Base-by-base conservation (phyloP, 345 rosid genomes). In the Eutrema heterophyllum region DNA sequence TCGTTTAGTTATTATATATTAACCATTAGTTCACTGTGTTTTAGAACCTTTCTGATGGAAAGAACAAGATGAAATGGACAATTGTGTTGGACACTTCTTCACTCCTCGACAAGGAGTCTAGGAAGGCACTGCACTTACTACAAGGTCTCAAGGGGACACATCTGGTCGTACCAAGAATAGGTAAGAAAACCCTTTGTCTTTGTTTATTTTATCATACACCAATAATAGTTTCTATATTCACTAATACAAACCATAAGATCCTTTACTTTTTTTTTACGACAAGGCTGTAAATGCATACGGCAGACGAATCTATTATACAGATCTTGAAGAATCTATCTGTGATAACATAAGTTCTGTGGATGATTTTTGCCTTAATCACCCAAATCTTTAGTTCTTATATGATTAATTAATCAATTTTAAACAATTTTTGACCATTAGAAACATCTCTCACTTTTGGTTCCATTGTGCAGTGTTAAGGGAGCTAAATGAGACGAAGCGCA, bases 131-230 rank as follows among this genome's bases (percentile, higher is more conserved):
- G 52, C 88, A 86, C 82, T 86, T 92, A 51, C 84, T 95, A 67
- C 89, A 87, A 84, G 99, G 98, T 75, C 87, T 95, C 72, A 90
- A 85, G 79, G 85, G 94, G 52, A 95, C 98, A 50, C 87, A 64
- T 27, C 53, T 95, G 67, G 70, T 89, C 75, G 73, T 92, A 68
- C 96, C 96, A 59, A 81, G 90, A 78, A 87, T 75, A 49, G 97
- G 99, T 92, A 87, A 81, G 41, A 50, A 18, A 15, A 40, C 43
- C 27, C 16, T 29, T 2, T 50, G 4, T 9, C 30, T 39, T 15
- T 29, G 72, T 54, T 24, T 48, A 33, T 9, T 65, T 45, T 65
- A 35, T 21, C 21, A 13, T 65, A 12, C 39, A 41, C 30, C 6
- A 9, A 18, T 33, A 54, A 10, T 45, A 52, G 33, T 14, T 50